Base-by-base conservation (phyloP, 805 yeast genomes). In the Blastobotrys muscicola region DNA sequence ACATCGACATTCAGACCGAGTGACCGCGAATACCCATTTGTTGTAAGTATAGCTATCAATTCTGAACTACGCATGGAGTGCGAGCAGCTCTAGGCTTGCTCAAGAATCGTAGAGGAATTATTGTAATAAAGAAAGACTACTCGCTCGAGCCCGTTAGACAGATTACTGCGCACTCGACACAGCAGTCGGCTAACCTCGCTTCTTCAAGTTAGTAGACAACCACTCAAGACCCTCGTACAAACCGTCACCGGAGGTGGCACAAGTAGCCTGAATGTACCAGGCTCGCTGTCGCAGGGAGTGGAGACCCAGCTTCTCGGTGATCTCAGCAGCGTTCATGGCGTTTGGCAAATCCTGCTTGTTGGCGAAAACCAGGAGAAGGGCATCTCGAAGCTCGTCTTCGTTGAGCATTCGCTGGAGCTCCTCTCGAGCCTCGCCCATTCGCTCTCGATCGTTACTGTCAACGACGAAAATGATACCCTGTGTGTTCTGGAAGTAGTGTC, bases 241-340 rank as follows among this genome's bases (percentile, higher is more conserved):
- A 75, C 97, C 97, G 67, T 89, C 97, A 74, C 97, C 98, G 51
- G 97, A 85, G 56, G 97, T 90, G 57, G 98, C 98, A 74, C 97
- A 89, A 52, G 97, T 85, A 56, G 98, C 86, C 74, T 90, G 97
- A 67, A 92, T 90, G 74, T 84, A 90, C 98, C 98, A 92, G 62
- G 95, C 95, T 73, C 97, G 85, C 75, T 89, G 95, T 76, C 95
- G 84, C 68, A 92, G 82, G 45, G 96, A 85, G 69, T 89, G 96
- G 65, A 90, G 82, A 53, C 96, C 97, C 62, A 90, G 78, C 71
- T 86, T 87, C 72, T 87, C 96, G 58, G 97, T 87, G 68, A 90
- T 85, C 75, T 90, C 97, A 55, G 96, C 95, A 55, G 97, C 96
- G 67, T 85, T 85, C 97, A 90, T 89, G 59, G 97, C 97, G 64